Evolutionary conservation across 2,329 filamentous ascomycete genomes (phyloP).

Genomic region (Pleomassaria siparia): DNA sequence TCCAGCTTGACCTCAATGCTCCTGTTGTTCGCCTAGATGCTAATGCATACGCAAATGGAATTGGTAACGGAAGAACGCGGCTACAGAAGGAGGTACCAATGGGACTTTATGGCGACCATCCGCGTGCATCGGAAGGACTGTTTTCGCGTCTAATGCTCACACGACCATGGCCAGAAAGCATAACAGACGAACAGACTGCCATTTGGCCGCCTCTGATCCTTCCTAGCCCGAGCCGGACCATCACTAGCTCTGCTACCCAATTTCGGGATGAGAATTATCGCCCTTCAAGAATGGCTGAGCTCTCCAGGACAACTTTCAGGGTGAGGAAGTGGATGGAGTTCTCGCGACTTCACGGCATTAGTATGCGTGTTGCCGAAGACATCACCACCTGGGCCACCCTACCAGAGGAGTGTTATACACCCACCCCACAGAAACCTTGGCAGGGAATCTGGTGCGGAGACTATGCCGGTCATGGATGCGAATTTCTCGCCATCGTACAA

Average conservation of each 20-base stretch:
- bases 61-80: slow-evolving; percentile 32
- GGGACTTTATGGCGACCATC: slow-evolving; percentile 34
- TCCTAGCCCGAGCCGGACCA: slow-evolving; percentile 62
- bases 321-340: slow-evolving; percentile 78
- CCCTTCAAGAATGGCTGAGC: slow-evolving; percentile 57
- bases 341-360: slow-evolving; percentile 31
- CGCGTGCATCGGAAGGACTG: slow-evolving; percentile 43
- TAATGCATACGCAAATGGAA: slow-evolving; percentile 25
- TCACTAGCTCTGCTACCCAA: slow-evolving; percentile 50
- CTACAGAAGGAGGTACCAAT: slow-evolving; percentile 57
- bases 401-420: slow-evolving; percentile 73
- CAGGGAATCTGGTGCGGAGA: slow-evolving; percentile 92
- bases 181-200: slow-evolving; percentile 37
- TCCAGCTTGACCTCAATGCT: slow-evolving; percentile 73
- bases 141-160: slow-evolving; percentile 71
- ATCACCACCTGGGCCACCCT: slow-evolving; percentile 71
- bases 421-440: slow-evolving; percentile 77
- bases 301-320: slow-evolving; percentile 71
- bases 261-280: slow-evolving; percentile 50
- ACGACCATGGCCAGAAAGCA: slow-evolving; percentile 50
- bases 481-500: slow-evolving; percentile 83
- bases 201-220: slow-evolving; percentile 77
- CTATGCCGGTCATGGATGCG: slow-evolving; percentile 83
- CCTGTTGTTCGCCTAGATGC: slow-evolving; percentile 58
- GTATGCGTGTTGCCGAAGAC: slow-evolving; percentile 53